Base-by-base conservation (phyloP, 176 grass and related monocot genomes). In the Oryza longistaminata region DNA sequence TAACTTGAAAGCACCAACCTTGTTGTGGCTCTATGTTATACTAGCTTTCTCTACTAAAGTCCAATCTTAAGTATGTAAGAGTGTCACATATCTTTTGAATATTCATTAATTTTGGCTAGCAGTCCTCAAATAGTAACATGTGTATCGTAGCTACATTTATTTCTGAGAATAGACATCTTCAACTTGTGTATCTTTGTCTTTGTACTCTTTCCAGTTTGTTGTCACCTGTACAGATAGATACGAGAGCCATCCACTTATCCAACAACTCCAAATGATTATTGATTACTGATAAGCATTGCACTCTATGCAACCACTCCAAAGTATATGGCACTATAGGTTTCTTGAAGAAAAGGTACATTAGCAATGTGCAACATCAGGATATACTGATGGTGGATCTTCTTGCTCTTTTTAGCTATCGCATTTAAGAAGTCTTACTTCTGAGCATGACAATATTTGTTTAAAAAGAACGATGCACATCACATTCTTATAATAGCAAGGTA, bases 31-130 rank as follows among this genome's bases (percentile, higher is more conserved):
- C 10, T 35, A 64, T 12, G 7, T 26, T 79, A 27, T 27, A 64
- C 11, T 65, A 14, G 12, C 42, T 73, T 64, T 84, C 71, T 33
- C 53, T 65, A 71, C 55, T 74, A 65, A 65, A 83, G 65, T 55
- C 70, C 27, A 61, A 27, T 73, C 35, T 37, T 82, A 45, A 64
- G 50, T 74, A 74, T 34, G 37, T 55, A 83, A 22, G 70, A 34
- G 52, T 6, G 70, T 42, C 53, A 64, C 33, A 33, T 73, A 35
- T 15, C 65, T 45, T 82, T 71, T 65, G 11, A 70, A 64, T 73
- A 74, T 83, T 83, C 24, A 65, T 83, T 73, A 64, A 37, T 64
- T 73, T 46, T 31, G 70, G 70, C 73, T 74, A 74, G 50, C 16
- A 64, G 70, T 74, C 70, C 33, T 64, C 55, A 45, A 82, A 73